Evolutionary conservation across 768 basidiomycete species (phyloP).

Genomic region (Kwoniella dejecticola): DNA sequence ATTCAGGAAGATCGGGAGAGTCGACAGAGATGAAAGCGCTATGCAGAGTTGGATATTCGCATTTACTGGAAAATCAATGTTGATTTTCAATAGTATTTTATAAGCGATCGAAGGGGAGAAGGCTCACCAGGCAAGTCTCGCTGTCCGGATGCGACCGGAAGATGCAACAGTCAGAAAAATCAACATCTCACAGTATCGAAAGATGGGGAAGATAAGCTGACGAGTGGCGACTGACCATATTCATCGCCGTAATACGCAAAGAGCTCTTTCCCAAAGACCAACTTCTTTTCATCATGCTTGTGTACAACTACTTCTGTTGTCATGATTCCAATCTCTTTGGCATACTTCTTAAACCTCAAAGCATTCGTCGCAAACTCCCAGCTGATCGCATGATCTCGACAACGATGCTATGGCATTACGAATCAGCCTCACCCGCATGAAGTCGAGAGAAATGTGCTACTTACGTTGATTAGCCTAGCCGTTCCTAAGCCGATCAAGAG

Average conservation of each 20-base stretch:
- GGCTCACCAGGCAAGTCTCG: too few species aligned
- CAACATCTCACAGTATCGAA: background rate
- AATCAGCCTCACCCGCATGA: background rate
- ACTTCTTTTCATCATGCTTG: background rate
- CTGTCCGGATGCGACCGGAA: background rate
- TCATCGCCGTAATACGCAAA: slow-evolving; percentile 11
- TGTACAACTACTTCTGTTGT: background rate
- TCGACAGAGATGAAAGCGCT: too few species aligned
- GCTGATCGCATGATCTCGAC: background rate
- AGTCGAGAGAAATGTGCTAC: background rate
- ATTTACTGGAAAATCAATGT: too few species aligned
- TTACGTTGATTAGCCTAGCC: slow-evolving; percentile 11
- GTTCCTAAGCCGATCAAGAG: slow-evolving; percentile 6
- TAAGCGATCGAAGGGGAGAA: too few species aligned
- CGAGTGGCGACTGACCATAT: slow-evolving; percentile 5
- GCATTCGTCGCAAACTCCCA: too few species aligned
- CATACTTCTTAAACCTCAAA: too few species aligned
- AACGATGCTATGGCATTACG: background rate
- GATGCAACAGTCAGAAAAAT: background rate
- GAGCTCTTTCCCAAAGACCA: slow-evolving; percentile 2
- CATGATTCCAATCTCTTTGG: slow-evolving; percentile 3
- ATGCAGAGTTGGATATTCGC: too few species aligned
- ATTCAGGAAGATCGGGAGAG: background rate
- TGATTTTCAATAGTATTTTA: too few species aligned
- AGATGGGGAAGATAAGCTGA: background rate